Base-by-base conservation (phyloP, 441 rosid species). In the Brassica hybrid region DNA sequence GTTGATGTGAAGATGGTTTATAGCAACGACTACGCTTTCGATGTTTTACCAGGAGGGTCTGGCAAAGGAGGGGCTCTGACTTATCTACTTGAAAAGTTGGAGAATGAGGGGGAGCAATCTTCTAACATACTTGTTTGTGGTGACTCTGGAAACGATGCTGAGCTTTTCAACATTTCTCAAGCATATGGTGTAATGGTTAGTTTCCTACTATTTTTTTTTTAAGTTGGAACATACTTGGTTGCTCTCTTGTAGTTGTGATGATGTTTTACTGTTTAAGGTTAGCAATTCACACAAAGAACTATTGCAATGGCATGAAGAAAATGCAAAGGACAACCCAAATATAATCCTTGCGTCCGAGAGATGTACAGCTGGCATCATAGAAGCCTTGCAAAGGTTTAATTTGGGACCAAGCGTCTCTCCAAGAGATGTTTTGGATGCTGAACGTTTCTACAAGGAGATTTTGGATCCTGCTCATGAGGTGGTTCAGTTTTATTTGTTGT, bases 61-160 rank as follows among this genome's bases (percentile, higher is more conserved):
- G 94, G 91, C 27, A 89, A 89, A 86, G 90, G 90, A 79, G 90
- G 89, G 57, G 89, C 90, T 69, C 80, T 88, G 41, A 81, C 80
- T 12, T 86, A 86, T 85, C 80, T 89, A 79, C 86, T 82, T 69
- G 79, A 79, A 30, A 89, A 85, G 76, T 83, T 88, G 50, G 83
- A 77, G 76, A 60, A 36, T 72, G 82, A 30, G 6, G 34, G 34
- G 34, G 6, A 30, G 34, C 34, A 30, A 5, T 30, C 34, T 30
- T 30, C 34, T 30, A 30, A 30, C 34, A 30, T 30, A 30, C 34
- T 30, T 30, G 34, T 30, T 30, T 30, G 34, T 30, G 34, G 34
- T 5, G 34, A 30, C 34, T 30, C 34, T 30, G 34, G 34, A 30
- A 30, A 30, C 34, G 34, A 30, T 30, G 34, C 34, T 30, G 34